These are phyloP conservation scores for Raphanus raphanistrum DNA, from an alignment of 345 rosid species.

Conservation along the genomic window DNA sequence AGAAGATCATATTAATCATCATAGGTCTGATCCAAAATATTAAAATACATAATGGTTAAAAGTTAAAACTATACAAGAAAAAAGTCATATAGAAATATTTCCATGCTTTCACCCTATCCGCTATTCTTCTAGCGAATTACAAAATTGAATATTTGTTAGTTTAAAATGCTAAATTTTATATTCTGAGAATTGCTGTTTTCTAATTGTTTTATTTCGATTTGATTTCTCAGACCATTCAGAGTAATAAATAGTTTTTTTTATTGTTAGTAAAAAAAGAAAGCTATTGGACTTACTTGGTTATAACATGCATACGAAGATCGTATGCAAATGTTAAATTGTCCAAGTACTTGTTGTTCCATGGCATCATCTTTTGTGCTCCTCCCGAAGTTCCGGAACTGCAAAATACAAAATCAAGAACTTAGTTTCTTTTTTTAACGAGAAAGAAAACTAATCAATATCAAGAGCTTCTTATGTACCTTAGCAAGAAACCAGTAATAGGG, in stretches of 20 bases:
- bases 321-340: slow-evolving; percentile 77
- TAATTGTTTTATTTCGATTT: not conserved
- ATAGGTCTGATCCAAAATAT: not conserved
- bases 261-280: not conserved
- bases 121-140: not conserved
- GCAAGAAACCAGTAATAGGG: slow-evolving; percentile 81
- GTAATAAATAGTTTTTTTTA: not conserved
- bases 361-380: slow-evolving; percentile 91
- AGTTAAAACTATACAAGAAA: not conserved
- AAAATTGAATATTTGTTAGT: not conserved
- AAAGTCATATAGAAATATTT: not conserved
- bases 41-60: not conserved
- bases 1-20: not conserved
- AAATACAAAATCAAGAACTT: not conserved
- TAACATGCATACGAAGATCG: slow-evolving; percentile 71
- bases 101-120: not conserved
- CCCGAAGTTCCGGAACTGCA: slow-evolving; percentile 96
- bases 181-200: not conserved
- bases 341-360: slow-evolving; percentile 82
- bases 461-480: slow-evolving; percentile 51
- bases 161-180: not conserved
- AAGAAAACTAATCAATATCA: not conserved
- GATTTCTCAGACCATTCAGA: not conserved
- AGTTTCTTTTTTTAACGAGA: not conserved
- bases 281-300: slow-evolving; percentile 60